Base-by-base conservation (phyloP, 2,329 filamentous ascomycete species). In the Ilyonectria destructans region DNA sequence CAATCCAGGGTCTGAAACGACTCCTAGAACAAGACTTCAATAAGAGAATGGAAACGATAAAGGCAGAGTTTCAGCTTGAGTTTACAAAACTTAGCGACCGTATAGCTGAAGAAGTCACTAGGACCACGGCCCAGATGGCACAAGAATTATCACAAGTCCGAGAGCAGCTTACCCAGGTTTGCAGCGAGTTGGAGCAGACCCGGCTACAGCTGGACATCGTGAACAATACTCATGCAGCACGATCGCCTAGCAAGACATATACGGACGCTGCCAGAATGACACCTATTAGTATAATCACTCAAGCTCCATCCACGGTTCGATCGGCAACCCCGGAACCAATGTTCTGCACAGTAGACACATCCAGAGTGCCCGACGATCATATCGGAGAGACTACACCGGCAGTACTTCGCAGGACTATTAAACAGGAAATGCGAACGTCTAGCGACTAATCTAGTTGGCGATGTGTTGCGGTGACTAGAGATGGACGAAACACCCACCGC, bases 341-440 rank as follows among this genome's bases (percentile, higher is more conserved):
- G 10, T 62, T 62, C 40, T 62, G 37, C 37, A 57, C 37, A 45
- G 60, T 62, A 19, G 60, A 62, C 37, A 62, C 23, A 46, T 62
- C 49, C n/a, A 62, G 37, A 48, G 60, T 62, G 19, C 51, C 60
- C n/a, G 37, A 62, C 10, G 60, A 62, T 19, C 51, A 62, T 23
- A 33, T 56, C 13, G 37, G 26, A 52, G 60, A 62, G 3, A 19
- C 37, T 35, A 23, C 23, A 23, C 23, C 23, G 23, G 23, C 23
- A 23, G 23, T 23, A 23, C 23, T 23, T 23, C 23, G 23, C 23
- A 23, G 23, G 23, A 23, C 23, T 4, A 23, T 23, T 23, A 4
- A 23, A 23, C 23, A 23, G 23, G 23, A 23, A 23, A 23, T 23
- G 23, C 23, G 23, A 23, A 23, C 4, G 23, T 23, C 23, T 23